These are phyloP conservation scores for Zygoascus bituminiphila DNA, from an alignment of 805 yeast genomes.

Conservation along the genomic window DNA sequence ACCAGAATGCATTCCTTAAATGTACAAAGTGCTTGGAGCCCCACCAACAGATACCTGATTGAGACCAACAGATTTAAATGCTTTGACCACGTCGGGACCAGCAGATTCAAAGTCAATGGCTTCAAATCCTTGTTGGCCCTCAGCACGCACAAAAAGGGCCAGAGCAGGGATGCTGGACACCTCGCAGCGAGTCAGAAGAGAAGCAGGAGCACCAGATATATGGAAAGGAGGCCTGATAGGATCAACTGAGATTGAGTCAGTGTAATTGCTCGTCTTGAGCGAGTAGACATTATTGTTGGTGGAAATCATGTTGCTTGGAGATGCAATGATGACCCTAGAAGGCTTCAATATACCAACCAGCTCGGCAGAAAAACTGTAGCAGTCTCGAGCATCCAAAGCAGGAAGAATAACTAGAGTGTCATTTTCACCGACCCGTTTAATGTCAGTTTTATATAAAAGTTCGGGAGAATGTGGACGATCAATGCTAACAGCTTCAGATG, in stretches of 20 bases:
- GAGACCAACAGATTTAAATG: conserved; percentile 1
- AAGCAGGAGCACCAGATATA: conserved; percentile 27
- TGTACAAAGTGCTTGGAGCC: conserved; percentile 6
- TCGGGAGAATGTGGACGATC: conserved; percentile 3
- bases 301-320: conserved; percentile 14
- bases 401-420: conserved; percentile 10
- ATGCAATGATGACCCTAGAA: conserved; percentile 5
- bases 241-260: conserved; percentile 8
- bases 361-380: conserved; percentile 12
- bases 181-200: conserved; percentile 23
- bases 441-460: conserved; percentile 4
- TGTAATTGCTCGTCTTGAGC: conserved; percentile 7
- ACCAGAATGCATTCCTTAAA: not conserved
- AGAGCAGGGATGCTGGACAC: conserved; percentile 15
- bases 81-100: conserved; percentile 3
- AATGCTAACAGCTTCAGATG: conserved; percentile 5
- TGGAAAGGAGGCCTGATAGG: conserved; percentile 24
- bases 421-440: conserved; percentile 1
- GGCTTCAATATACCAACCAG: conserved; percentile 13
- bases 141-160: conserved; percentile 24
- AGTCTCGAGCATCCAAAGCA: conserved; percentile 11
- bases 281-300: conserved; percentile 9
- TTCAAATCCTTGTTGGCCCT: conserved; percentile 29
- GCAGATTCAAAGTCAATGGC: conserved; percentile 15
- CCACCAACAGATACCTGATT: conserved; percentile 1